Percentiles rank a stretch among this genome's conserved stretches.
Conservation (phyloP, 2,329 filamentous ascomycete genomes). For the Fusarium neocosmosporiellum region DNA sequence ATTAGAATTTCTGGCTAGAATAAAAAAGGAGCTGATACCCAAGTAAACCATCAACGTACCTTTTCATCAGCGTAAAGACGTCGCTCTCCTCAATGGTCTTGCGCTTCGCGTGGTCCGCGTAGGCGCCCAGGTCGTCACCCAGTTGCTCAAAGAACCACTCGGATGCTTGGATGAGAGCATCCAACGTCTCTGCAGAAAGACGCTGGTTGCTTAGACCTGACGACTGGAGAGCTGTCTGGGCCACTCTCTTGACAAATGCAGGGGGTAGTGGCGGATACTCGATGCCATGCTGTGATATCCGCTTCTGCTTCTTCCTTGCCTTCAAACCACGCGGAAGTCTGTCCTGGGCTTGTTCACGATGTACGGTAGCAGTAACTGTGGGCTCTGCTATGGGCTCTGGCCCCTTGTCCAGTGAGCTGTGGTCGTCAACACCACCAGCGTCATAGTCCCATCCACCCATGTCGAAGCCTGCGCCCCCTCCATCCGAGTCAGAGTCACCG, state of each 20-base stretch:
- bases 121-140: constrained; percentile 81
- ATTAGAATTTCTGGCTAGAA: constrained; percentile 44
- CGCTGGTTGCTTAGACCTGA: constrained; percentile 74
- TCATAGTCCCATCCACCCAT: constrained; percentile 35
- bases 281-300: constrained; percentile 76
- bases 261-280: constrained; percentile 80
- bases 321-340: constrained; percentile 30
- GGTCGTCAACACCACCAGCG: constrained; percentile 33
- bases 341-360: constrained; percentile 16
- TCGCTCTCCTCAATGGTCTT: constrained; percentile 90
- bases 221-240: constrained; percentile 76
- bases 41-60: constrained; percentile 65
- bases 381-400: constrained; percentile 18
- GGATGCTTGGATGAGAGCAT: constrained; percentile 81
- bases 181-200: constrained; percentile 78
- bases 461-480: constrained; percentile 27
- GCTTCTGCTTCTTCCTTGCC: constrained; percentile 52
- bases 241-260: constrained; percentile 78
- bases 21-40: constrained; percentile 38
- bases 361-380: constrained; percentile 8
- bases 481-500: constrained; percentile 36
- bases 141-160: constrained; percentile 95
- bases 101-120: constrained; percentile 83
- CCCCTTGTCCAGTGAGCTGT: constrained; percentile 39
- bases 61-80: constrained; percentile 82